Evolutionary conservation across 805 yeast genomes (phyloP), one percentile per base, ranked within the genome.

Genomic region (Starmerella sirachaensis): DNA sequence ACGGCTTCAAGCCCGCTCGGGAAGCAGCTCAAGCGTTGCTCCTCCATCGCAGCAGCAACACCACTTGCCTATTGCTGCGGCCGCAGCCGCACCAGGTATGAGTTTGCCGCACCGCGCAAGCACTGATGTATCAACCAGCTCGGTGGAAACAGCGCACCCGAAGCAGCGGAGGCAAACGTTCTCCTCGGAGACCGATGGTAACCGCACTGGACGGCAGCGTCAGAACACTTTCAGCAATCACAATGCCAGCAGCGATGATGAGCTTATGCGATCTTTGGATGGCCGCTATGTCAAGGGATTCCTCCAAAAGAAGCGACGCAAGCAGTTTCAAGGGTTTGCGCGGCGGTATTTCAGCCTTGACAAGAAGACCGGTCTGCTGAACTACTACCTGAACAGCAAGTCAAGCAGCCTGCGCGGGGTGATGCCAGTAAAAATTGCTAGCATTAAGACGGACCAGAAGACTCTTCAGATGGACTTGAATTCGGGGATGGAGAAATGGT

Each of bases 401-500:
- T 74, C 83, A 29, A 72, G 76, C 49, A 75, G 76, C 47, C 68
- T 83, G 33, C 69, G 97, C 40, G 98, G 98, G 40, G 85, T 83
- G 52, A 84, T 91, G 83, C 93, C 88, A 25, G 74, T 91, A 33
- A 74, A 71, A 37, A 69, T 79, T 33, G 76, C 93, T 3, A 80
- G 80, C n/a, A 75, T 91, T 2, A 72, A 86, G 40, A 94, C 93
- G 0, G 78, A 78, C 50, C 66, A 72, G 18, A 70, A 70, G 40
- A 71, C 73, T 18, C 61, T 72, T 37, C 78, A 81, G 51, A 75
- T 91, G 29, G 75, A 78, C 31, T 70, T 91, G 41, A 96, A 91
- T 56, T 84, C 96, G 0, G 97, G 97, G 2, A 76, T 88, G 64
- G 67, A 6, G 86, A 80, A 81, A 8, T 88, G 97, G 97, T 75